Conservation (phyloP, 139 green algal genomes). For the Chlorella sp. region DNA sequence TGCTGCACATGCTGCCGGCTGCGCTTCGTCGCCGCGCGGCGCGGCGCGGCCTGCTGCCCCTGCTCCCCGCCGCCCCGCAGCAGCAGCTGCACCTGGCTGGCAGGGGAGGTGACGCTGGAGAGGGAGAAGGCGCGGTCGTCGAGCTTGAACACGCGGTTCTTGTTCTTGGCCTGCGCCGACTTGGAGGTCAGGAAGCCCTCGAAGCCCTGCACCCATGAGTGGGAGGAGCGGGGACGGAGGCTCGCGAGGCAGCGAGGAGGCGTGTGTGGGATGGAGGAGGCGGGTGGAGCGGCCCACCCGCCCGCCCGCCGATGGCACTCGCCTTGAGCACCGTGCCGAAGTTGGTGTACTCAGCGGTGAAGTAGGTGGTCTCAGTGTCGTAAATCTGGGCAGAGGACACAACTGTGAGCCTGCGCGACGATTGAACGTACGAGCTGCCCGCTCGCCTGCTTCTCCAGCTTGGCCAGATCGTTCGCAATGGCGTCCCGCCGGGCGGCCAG, state of each 20-base stretch:
- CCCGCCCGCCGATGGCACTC: not conserved
- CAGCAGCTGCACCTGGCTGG: no score
- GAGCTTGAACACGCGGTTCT: conserved; percentile 57
- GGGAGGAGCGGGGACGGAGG: not conserved
- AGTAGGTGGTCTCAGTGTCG: conserved; percentile 66
- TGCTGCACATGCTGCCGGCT: no score
- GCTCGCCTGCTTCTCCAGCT: conserved; percentile 33
- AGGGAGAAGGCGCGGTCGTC: conserved; percentile 78
- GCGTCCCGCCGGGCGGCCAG: conserved; percentile 8
- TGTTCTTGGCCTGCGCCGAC: conserved; percentile 60
- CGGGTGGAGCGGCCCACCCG: no score
- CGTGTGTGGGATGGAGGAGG: no score
- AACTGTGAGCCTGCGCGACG: not conserved
- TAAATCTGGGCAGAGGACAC: conserved; percentile 55
- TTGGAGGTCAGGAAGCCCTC: conserved; percentile 78
- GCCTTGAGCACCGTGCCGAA: conserved; percentile 74
- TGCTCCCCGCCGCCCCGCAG: no score
- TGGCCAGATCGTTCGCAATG: conserved; percentile 24
- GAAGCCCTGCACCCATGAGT: conserved; percentile 60
- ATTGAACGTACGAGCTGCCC: no score
- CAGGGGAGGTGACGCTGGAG: conserved; percentile 66
- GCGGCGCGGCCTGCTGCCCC: no score
- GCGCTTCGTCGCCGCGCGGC: no score
- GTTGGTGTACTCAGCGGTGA: conserved; percentile 63
- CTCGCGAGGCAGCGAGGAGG: no score